Evolutionary conservation across 23 red algal species (phyloP), one percentile per base, ranked within the genome.

Genomic region (Agarophyton chilense): DNA sequence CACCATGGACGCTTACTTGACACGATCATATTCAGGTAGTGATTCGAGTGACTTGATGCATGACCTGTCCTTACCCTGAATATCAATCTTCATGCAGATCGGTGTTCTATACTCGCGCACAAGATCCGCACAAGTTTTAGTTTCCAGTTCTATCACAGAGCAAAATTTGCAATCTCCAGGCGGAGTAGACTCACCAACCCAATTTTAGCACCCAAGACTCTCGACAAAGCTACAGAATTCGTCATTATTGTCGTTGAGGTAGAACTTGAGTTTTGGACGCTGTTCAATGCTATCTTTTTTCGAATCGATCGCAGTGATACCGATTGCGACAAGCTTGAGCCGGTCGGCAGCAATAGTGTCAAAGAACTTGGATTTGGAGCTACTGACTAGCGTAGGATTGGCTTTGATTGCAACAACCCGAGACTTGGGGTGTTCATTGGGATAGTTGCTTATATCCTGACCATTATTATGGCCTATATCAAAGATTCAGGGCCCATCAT

Each of bases 391-490:
- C 22, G 76, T 76, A 1, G 87, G 87, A 42, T 91, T 91, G 52
- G 87, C 87, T 46, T 91, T 75, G 2, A 91, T 76, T 0, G 87
- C 87, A 13, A 91, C 72, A 2, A 91, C 87, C 26, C 87, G 72
- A 65, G 74, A 60, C 14, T 70, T 70, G 28, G 62, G 45, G 24
- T 74, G 43, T 36, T 91, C 54, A 24, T 63, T 64, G 19, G 81
- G 63, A 40, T 91, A 91, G 28, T 58, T 45, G 53, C 38, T 36
- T 28, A 75, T 91, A 25, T 91, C 87, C 32, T 91, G 87, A 13
- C 87, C 87, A 9, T 29, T 79, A 42, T 91, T 91, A 22, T 79
- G 77, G 11, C 87, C 87, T 8, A 91, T 79, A 3, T 91, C 87
- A 45, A 91, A 81, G n/a, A 91, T 81, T 38, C 87, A 91, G 4